These are phyloP conservation scores for Stachybotrys echinatus DNA, from an alignment of 2,329 filamentous ascomycete genomes.

Conservation along the genomic window DNA sequence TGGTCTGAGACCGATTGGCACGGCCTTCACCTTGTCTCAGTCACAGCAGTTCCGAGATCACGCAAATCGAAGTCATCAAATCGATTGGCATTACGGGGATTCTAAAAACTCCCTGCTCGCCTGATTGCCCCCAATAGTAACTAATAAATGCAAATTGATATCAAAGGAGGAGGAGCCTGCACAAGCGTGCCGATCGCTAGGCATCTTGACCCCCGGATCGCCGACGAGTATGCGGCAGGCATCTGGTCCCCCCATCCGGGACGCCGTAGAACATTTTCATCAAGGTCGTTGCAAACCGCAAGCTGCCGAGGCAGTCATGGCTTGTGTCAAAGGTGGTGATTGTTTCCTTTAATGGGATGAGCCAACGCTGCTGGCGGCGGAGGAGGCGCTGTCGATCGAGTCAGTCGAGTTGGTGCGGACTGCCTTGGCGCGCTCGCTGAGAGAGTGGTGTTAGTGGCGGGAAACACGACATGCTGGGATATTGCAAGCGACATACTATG, in stretches of 20 bases:
- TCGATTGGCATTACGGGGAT: too few relatives aligned
- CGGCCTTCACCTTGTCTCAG: too few relatives aligned
- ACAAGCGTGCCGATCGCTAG: too few relatives aligned
- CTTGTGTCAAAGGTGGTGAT: neutral
- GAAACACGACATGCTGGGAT: neutral
- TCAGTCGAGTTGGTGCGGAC: constrained; percentile 27
- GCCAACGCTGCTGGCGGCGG: constrained; percentile 14
- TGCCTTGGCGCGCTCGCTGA: constrained; percentile 35
- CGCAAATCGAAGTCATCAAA: too few relatives aligned
- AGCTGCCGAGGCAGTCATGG: too few relatives aligned
- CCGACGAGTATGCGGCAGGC: neutral
- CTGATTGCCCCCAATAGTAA: too few relatives aligned
- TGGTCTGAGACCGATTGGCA: too few relatives aligned
- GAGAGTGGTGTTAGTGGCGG: constrained; percentile 8
- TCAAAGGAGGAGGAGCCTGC: neutral
- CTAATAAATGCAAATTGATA: neutral
- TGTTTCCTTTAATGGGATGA: constrained; percentile 7
- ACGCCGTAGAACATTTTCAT: neutral
- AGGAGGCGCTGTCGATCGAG: constrained; percentile 25
- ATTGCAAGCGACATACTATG: constrained; percentile 31
- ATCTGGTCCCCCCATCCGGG: neutral
- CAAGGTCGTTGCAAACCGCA: neutral
- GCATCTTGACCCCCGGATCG: too few relatives aligned
- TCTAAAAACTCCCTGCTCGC: too few relatives aligned
- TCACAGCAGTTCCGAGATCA: too few relatives aligned